These are phyloP conservation scores for Xylaria longipes DNA, from an alignment of 495 filamentous ascomycete species.

Conservation along the genomic window DNA sequence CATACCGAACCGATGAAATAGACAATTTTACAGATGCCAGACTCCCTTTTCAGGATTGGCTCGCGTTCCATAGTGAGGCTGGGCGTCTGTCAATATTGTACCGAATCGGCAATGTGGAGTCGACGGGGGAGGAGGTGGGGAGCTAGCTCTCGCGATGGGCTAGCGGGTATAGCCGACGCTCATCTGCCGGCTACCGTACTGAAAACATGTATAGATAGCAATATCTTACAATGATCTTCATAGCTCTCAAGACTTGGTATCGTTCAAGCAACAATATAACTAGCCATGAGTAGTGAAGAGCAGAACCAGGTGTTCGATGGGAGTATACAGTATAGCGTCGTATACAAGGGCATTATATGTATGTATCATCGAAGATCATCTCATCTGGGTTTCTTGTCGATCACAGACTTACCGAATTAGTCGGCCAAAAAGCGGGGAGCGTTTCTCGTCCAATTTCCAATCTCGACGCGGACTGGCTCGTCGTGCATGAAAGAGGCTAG, in stretches of 20 bases:
- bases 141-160: slow-evolving; percentile 1
- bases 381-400: background rate
- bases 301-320: background rate
- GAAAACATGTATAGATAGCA: no score
- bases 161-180: slow-evolving; percentile 15
- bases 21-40: background rate
- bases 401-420: background rate
- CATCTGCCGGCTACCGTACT: background rate
- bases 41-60: background rate
- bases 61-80: slow-evolving; percentile 1
- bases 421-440: slow-evolving; percentile 10
- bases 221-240: background rate
- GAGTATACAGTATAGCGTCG: background rate
- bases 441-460: slow-evolving; percentile 16
- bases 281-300: background rate
- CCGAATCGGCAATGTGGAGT: slow-evolving; percentile 15
- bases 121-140: background rate
- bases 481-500: slow-evolving; percentile 22
- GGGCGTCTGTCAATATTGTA: slow-evolving; percentile 2
- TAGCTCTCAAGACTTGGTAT: background rate
- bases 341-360: background rate
- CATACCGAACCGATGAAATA: background rate
- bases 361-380: background rate
- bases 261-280: background rate
- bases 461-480: slow-evolving; percentile 8